Conservation (phyloP, 139 green algal species). For the Astrephomene gubernaculifera region DNA sequence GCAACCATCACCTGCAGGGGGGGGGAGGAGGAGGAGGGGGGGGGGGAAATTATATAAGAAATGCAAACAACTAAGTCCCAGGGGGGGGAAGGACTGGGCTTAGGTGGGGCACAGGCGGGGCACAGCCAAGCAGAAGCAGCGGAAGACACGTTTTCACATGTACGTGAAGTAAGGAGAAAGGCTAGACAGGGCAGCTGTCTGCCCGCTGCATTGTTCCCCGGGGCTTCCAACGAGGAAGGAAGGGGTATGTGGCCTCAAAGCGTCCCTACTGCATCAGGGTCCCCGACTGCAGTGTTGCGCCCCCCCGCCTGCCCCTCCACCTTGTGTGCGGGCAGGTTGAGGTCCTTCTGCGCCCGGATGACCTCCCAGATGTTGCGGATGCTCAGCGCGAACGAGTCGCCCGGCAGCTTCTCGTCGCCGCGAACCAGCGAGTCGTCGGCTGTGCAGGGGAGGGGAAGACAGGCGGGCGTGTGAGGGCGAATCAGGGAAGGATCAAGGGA, state of each 20-base stretch:
- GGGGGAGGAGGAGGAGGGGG: background rate
- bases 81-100: background rate
- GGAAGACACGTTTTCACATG: background rate
- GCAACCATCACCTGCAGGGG: constrained; percentile 93
- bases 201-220: no score
- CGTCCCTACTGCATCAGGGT: no score
- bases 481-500: background rate
- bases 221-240: no score
- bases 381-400: constrained; percentile 84
- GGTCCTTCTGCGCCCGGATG: constrained; percentile 94
- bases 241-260: no score
- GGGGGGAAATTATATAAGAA: no score
- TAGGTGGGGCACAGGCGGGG: background rate
- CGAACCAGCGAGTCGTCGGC: constrained; percentile 72
- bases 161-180: background rate
- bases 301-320: constrained; percentile 50
- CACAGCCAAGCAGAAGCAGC: background rate
- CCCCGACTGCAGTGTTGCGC: no score
- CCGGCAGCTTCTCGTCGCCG: constrained; percentile 62
- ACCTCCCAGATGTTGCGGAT: constrained; percentile 90
- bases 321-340: constrained; percentile 98
- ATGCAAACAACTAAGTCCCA: no score
- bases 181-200: no score
- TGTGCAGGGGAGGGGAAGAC: background rate
- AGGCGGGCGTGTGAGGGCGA: background rate